These are phyloP conservation scores for Claviceps sp. DNA, from an alignment of 2,329 filamentous ascomycete genomes.

Conservation along the genomic window DNA sequence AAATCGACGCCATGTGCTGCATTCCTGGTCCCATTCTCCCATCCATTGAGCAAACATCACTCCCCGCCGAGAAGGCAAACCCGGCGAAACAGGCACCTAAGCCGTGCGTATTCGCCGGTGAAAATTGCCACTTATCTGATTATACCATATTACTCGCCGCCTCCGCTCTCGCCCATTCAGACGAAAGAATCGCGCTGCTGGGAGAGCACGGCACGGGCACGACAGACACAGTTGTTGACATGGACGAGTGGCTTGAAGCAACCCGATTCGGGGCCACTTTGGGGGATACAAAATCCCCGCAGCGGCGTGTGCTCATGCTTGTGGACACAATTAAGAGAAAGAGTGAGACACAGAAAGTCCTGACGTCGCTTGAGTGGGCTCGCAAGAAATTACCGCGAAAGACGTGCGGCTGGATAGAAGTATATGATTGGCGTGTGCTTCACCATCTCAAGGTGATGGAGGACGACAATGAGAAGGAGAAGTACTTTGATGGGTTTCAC, in stretches of 20 bases:
- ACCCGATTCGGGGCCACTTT: conserved; percentile 2
- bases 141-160: conserved; percentile 28
- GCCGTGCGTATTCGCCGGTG: conserved; percentile 19
- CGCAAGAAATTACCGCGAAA: conserved; percentile 15
- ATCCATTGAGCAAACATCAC: not conserved
- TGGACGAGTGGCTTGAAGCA: conserved; percentile 20
- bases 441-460: conserved; percentile 27
- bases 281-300: not conserved
- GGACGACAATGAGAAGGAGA: conserved; percentile 14
- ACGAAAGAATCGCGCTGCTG: conserved; percentile 26
- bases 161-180: conserved; percentile 23
- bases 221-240: conserved; percentile 18
- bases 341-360: conserved; percentile 18
- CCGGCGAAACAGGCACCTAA: not conserved
- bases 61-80: not conserved
- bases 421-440: conserved; percentile 35
- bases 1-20: not conserved
- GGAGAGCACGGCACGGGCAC: conserved; percentile 30
- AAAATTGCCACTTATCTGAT: conserved; percentile 24
- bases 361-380: conserved; percentile 18
- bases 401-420: conserved; percentile 23
- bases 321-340: conserved; percentile 26
- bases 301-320: conserved; percentile 15
- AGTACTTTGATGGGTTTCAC: conserved; percentile 21
- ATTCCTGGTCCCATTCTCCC: not conserved